Evolutionary conservation across 2,329 filamentous ascomycete species (phyloP).

Genomic region (Taxawa tesnikishii): DNA sequence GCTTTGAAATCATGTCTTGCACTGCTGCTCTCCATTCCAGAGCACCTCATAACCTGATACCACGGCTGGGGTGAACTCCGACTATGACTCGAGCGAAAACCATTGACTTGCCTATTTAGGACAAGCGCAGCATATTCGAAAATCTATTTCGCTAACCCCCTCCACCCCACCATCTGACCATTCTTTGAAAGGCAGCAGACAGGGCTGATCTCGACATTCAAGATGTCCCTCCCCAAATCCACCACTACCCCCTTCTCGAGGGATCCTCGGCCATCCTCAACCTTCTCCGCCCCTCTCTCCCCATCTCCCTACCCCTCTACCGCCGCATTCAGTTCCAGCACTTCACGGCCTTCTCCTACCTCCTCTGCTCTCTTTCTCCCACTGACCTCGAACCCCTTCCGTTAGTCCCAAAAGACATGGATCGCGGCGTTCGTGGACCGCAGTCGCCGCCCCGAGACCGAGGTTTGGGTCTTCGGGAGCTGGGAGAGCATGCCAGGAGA

Average conservation of each 20-base stretch:
- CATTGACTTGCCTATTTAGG: no score
- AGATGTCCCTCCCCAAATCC: not conserved
- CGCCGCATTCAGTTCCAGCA: conserved; percentile 50
- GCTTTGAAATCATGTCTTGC: no score
- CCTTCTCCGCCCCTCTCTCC: conserved; percentile 40
- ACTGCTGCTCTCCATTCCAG: no score
- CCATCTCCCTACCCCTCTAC: conserved; percentile 47
- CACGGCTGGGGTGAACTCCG: no score
- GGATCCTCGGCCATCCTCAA: conserved; percentile 32
- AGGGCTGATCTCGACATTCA: no score
- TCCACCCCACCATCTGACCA: no score
- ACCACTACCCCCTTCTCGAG: conserved; percentile 19
- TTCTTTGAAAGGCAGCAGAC: no score
- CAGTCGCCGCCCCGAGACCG: conserved; percentile 48
- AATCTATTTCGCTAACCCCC: no score
- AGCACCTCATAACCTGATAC: no score
- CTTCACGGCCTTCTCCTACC: conserved; percentile 29
- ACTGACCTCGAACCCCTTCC: not conserved
- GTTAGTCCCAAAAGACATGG: conserved; percentile 11
- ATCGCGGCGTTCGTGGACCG: conserved; percentile 53
- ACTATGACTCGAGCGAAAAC: no score
- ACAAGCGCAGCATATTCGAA: no score
- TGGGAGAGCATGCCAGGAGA: conserved; percentile 16
- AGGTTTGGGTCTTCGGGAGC: conserved; percentile 47
- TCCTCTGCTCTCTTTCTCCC: conserved; percentile 26